phyloP scores from a whole-genome alignment of 208 protist species.

The Trypanosoma boissoni region DNA sequence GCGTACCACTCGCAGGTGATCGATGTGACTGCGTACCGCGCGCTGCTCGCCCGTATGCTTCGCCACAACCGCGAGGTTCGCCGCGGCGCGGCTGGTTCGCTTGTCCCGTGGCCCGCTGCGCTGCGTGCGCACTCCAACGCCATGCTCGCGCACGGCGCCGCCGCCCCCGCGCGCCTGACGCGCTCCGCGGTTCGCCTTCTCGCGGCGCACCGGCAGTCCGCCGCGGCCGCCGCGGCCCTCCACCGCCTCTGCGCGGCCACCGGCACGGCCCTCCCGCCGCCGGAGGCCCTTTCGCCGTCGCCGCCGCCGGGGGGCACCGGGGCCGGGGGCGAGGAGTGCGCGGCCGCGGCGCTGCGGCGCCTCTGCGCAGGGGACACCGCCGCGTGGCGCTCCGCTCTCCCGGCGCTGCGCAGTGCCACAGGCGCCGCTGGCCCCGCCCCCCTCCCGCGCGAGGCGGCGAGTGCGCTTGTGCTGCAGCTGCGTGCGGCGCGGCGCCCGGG shows the following conservation, averaged over 20 bases:
- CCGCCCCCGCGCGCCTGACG: constrained; percentile 53
- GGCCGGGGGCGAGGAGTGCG: no score
- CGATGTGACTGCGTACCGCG: constrained; percentile 49
- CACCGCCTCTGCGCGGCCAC: constrained; percentile 61
- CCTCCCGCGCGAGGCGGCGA: constrained; percentile 58
- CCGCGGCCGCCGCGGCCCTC: constrained; percentile 48
- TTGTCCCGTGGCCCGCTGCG: constrained; percentile 64
- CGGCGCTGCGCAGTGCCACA: no score
- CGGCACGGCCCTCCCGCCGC: constrained; percentile 69
- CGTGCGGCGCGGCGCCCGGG: constrained; percentile 41
- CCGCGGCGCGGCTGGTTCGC: constrained; percentile 19
- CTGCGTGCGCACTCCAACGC: constrained; percentile 66
- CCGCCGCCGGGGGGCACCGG: no score
- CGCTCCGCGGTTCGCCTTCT: constrained; percentile 70
- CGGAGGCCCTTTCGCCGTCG: no score
- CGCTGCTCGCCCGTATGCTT: constrained; percentile 77
- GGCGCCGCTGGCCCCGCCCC: constrained; percentile 30
- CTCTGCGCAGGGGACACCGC: no score
- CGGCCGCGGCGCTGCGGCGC: no score
- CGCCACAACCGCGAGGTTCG: constrained; percentile 66
- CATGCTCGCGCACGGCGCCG: constrained; percentile 51
- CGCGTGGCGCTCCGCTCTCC: constrained; percentile 43
- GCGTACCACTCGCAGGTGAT: constrained; percentile 77
- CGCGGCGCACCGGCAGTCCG: constrained; percentile 63
- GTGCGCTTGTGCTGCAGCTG: constrained; percentile 54